phyloP scores from a whole-genome alignment of 768 basidiomycete genomes.

The Gloeostereum incarnatum region DNA sequence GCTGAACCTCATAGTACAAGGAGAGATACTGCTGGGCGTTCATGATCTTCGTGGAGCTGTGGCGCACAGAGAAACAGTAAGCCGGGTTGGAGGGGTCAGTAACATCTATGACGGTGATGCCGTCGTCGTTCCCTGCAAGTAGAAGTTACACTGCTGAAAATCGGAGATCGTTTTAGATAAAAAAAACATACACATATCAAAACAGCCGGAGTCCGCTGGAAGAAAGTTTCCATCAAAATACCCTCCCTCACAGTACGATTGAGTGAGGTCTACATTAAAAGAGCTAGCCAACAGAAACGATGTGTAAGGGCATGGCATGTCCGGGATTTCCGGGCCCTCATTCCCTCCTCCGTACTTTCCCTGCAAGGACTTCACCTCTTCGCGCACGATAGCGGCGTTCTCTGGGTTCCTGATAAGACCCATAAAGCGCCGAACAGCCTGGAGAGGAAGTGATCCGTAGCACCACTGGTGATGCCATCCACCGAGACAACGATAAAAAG shows the following conservation, averaged over 20 bases:
- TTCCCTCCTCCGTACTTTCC: conserved; percentile 12
- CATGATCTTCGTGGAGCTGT: not conserved
- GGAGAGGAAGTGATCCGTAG: conserved; percentile 14
- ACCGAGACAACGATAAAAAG: too few species aligned
- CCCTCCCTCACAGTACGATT: conserved; percentile 3
- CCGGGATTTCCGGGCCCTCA: conserved; percentile 3
- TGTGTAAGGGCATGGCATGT: conserved; percentile 11
- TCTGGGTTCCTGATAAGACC: conserved; percentile 11
- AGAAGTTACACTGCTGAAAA: not conserved
- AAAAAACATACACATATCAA: not conserved
- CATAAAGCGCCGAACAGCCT: conserved; percentile 13
- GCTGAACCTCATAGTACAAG: conserved; percentile 11
- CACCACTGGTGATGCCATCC: too few species aligned
- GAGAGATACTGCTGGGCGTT: conserved; percentile 12
- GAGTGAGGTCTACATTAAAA: conserved; percentile 11
- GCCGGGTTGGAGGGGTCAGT: conserved; percentile 13
- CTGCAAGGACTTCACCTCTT: conserved; percentile 12
- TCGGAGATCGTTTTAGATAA: not conserved
- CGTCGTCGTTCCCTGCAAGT: conserved; percentile 23
- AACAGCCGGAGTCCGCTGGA: conserved; percentile 11
- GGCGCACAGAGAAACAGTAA: conserved; percentile 16
- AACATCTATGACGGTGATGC: conserved; percentile 20
- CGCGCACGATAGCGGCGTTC: conserved; percentile 15
- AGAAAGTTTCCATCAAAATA: conserved; percentile 5
- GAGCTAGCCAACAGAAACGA: conserved; percentile 9